phyloP scores from a whole-genome alignment of 495 filamentous ascomycete genomes.

The Aspergillus diversus region DNA sequence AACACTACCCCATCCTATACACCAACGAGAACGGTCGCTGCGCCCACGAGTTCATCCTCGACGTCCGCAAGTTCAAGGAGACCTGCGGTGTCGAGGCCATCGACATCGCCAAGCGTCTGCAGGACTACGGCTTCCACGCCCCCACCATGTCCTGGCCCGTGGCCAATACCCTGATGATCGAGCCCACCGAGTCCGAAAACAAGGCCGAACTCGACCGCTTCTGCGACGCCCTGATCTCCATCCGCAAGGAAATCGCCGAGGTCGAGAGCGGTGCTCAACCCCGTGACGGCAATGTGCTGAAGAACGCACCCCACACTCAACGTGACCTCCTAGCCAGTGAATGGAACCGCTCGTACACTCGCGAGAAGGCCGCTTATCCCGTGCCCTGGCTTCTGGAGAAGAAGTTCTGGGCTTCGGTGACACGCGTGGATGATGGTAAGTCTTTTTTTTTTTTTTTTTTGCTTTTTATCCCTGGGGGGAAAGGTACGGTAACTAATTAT shows the following conservation, averaged over 20 bases:
- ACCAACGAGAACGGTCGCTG: slow-evolving; percentile 87
- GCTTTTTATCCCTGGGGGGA: neutral
- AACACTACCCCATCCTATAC: slow-evolving; percentile 90
- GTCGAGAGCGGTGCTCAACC: slow-evolving; percentile 82
- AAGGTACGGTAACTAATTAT: slow-evolving; percentile 23
- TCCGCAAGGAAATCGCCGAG: slow-evolving; percentile 82
- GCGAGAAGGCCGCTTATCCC: slow-evolving; percentile 89
- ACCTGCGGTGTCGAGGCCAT: slow-evolving; percentile 88
- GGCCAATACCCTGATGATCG: slow-evolving; percentile 96
- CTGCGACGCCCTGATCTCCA: slow-evolving; percentile 87
- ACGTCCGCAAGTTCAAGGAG: slow-evolving; percentile 84
- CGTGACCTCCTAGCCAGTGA: slow-evolving; percentile 70
- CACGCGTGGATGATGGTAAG: slow-evolving; percentile 88
- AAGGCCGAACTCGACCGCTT: slow-evolving; percentile 95
- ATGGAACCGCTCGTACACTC: slow-evolving; percentile 79
- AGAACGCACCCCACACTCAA: slow-evolving; percentile 88
- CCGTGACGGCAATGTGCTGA: slow-evolving; percentile 84
- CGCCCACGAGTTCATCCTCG: slow-evolving; percentile 98
- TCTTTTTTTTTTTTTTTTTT: slow-evolving; percentile 20
- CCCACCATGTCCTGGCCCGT: slow-evolving; percentile 99
- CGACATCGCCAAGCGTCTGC: slow-evolving; percentile 95
- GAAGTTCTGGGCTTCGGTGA: slow-evolving; percentile 97
- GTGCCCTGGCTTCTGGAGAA: slow-evolving; percentile 85
- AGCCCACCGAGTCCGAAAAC: slow-evolving; percentile 94
- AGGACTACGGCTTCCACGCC: slow-evolving; percentile 98